Base-by-base conservation (phyloP, 371 early-diverging fungal genomes). In the Mucor irregularis region DNA sequence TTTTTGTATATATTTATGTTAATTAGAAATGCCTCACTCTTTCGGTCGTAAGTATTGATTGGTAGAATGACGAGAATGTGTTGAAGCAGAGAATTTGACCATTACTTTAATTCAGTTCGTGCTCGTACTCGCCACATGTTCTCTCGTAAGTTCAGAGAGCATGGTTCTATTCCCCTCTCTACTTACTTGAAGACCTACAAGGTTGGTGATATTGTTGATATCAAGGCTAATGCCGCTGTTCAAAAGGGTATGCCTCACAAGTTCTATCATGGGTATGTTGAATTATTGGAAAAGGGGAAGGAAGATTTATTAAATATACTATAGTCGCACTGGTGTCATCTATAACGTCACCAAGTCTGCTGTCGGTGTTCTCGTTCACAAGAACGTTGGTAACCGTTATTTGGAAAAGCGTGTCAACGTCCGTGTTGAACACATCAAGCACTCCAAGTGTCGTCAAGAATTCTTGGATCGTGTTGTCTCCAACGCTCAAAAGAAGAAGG, bases 221-320 rank as follows among this genome's bases (percentile, higher is more conserved):
- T 58, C 58, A 58, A 58, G 58, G 58, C 73, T 67, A 78, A 82
- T 67, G 82, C 76, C 64, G 93, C 98, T 63, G 82, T 98, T 74
- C 98, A 99, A 82, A 97, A 97, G 91, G 99, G 99, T 81, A 96
- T 99, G 97, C 99, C 99, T 72, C 98, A 99, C 95, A 99, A 98
- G 88, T 98, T 90, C 90, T 99, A 97, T 90, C 98, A 99, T 80
- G 99, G 98, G 83, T 89, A 84, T n/a, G n/a, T n/a, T n/a, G n/a
- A n/a, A n/a, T n/a, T n/a, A n/a, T n/a, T n/a, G n/a, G n/a, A n/a
- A n/a, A n/a, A n/a, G n/a, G n/a, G n/a, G n/a, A n/a, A n/a, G n/a
- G n/a, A n/a, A n/a, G n/a, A n/a, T n/a, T n/a, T n/a, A n/a, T n/a
- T n/a, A n/a, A n/a, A n/a, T n/a, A n/a, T n/a, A n/a, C n/a, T 21